These are phyloP conservation scores for Aspergillus carbonarius DNA, from an alignment of 2,329 filamentous ascomycete genomes.

Conservation along the genomic window DNA sequence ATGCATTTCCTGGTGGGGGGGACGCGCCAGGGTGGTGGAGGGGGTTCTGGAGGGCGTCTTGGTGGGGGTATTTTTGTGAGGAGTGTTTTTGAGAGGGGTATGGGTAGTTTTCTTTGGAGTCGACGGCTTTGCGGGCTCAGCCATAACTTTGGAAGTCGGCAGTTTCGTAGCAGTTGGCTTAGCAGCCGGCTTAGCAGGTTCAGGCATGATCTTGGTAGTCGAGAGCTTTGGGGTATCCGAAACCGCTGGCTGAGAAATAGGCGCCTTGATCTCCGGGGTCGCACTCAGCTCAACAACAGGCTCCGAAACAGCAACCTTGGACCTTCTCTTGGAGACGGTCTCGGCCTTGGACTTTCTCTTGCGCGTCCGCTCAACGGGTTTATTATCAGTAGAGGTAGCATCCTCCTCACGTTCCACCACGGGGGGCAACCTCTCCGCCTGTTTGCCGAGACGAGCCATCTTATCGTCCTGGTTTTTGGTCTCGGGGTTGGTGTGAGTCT, in stretches of 20 bases:
- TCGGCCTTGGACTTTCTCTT: background rate
- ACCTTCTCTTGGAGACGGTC: background rate
- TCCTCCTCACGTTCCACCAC: conserved; percentile 50
- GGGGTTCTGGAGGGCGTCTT: conserved; percentile 30
- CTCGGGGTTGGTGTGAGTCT: background rate
- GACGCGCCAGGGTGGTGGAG: conserved; percentile 64
- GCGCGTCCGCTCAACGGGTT: background rate
- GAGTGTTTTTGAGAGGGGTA: conserved; percentile 9
- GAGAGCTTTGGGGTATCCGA: background rate
- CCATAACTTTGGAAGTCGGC: background rate
- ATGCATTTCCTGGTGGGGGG: conserved; percentile 81
- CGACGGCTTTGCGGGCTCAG: background rate
- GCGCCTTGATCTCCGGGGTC: background rate
- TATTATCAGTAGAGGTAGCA: conserved; percentile 28
- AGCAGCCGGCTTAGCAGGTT: background rate
- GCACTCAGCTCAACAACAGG: background rate
- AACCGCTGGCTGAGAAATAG: background rate
- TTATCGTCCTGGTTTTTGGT: conserved; percentile 8
- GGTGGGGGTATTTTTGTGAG: conserved; percentile 12
- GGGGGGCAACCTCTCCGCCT: conserved; percentile 37
- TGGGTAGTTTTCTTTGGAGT: background rate
- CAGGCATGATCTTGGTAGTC: background rate
- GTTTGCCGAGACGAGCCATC: conserved; percentile 1
- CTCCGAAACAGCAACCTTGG: background rate
- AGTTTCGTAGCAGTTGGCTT: background rate